These are phyloP conservation scores for Sparassis latifolia DNA, from an alignment of 1,284 basidiomycete species.

Conservation along the genomic window DNA sequence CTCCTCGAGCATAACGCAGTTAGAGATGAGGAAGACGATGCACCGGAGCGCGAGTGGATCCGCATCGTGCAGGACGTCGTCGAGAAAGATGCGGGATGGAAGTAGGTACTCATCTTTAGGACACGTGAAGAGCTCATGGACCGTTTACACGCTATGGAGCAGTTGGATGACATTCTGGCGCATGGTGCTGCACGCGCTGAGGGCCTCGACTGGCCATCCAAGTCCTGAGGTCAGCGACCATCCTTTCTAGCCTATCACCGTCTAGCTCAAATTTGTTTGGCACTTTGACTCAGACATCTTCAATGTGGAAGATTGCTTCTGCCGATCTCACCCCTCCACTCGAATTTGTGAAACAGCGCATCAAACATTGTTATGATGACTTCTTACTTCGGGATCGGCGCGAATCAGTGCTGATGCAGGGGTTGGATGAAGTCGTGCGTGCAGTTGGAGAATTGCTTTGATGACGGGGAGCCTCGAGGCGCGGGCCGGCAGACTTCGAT, in stretches of 20 bases:
- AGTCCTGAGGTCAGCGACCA: neutral
- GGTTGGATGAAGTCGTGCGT: slow-evolving; percentile 8
- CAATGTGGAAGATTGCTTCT: slow-evolving; percentile 17
- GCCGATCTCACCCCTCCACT: slow-evolving; percentile 15
- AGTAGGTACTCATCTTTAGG: slow-evolving; percentile 14
- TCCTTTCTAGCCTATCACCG: neutral
- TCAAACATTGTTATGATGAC: slow-evolving; percentile 16
- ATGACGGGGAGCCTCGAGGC: neutral
- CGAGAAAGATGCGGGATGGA: slow-evolving; percentile 29
- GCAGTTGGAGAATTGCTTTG: neutral
- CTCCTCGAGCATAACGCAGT: slow-evolving; percentile 13
- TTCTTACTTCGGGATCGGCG: slow-evolving; percentile 15
- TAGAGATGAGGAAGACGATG: neutral
- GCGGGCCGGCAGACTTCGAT: no score
- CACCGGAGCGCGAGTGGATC: slow-evolving; percentile 22
- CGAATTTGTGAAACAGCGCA: slow-evolving; percentile 10
- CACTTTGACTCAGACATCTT: neutral
- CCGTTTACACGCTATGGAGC: neutral
- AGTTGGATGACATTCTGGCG: slow-evolving; percentile 27
- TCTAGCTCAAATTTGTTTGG: neutral
- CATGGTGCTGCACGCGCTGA: slow-evolving; percentile 22
- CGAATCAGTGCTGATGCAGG: slow-evolving; percentile 11
- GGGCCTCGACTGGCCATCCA: neutral
- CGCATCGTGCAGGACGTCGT: slow-evolving; percentile 27
- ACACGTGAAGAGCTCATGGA: neutral